A percentile compares a stretch with the other conserved stretches of the same genome.
These are phyloP conservation scores for Pichia cabralensis DNA, from an alignment of 805 yeast genomes.

Conservation along the genomic window DNA sequence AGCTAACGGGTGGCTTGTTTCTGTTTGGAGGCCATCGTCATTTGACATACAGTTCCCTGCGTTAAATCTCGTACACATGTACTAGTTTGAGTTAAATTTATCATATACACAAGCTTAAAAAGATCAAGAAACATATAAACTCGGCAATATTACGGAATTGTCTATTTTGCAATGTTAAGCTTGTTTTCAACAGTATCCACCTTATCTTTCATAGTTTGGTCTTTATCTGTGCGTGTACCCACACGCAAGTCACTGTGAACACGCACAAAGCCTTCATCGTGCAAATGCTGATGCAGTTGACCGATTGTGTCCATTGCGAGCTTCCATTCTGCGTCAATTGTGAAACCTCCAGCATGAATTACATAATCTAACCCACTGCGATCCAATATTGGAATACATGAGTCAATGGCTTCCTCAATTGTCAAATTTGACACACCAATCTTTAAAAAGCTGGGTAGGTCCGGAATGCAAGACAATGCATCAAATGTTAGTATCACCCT, in stretches of 20 bases:
- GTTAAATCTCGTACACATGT: too few relatives aligned
- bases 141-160: not conserved
- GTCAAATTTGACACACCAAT: too few relatives aligned
- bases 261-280: slow-evolving; percentile 59
- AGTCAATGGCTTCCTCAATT: slow-evolving; percentile 68
- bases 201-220: slow-evolving; percentile 64
- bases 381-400: slow-evolving; percentile 53
- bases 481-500: slow-evolving; percentile 2
- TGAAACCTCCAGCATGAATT: slow-evolving; percentile 86
- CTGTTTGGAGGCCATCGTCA: too few relatives aligned
- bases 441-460: slow-evolving; percentile 60
- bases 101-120: too few relatives aligned
- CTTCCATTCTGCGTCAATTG: slow-evolving; percentile 78
- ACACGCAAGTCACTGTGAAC: slow-evolving; percentile 79
- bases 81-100: too few relatives aligned
- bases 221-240: slow-evolving; percentile 74
- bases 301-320: slow-evolving; percentile 75
- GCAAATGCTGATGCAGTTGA: slow-evolving; percentile 61
- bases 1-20: too few relatives aligned
- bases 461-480: slow-evolving; percentile 42
- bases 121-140: too few relatives aligned
- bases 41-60: too few relatives aligned
- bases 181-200: slow-evolving; percentile 54
- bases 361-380: slow-evolving; percentile 54
- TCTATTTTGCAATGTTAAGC: slow-evolving; percentile 21